Percentiles rank a stretch among this genome's conserved stretches.
These are phyloP conservation scores for Eutrema salsugineum DNA, from an alignment of 441 rosid species.

Conservation along the genomic window DNA sequence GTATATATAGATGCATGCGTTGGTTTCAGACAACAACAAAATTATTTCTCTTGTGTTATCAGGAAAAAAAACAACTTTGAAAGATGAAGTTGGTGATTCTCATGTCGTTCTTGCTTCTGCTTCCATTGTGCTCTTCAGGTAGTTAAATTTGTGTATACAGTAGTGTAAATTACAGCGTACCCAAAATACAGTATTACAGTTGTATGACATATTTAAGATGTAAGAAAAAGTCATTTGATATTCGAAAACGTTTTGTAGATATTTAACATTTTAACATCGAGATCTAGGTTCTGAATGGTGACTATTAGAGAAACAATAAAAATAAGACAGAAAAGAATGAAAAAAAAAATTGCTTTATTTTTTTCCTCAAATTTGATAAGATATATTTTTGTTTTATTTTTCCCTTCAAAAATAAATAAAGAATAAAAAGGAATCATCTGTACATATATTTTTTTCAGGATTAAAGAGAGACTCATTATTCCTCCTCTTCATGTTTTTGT, in stretches of 20 bases:
- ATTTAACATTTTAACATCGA: not conserved
- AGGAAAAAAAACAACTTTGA: not conserved
- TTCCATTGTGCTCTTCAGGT: constrained; percentile 7
- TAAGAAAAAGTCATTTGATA: not conserved
- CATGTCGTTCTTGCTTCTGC: constrained; percentile 3
- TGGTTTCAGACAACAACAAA: not conserved
- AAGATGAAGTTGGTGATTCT: constrained; percentile 5
- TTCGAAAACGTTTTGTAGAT: not conserved
- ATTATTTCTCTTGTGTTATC: not conserved
- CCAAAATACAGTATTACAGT: not conserved
- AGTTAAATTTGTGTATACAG: not conserved
- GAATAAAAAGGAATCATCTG: too few species aligned
- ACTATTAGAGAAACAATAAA: too few species aligned
- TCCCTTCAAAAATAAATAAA: too few species aligned
- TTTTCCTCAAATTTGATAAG: too few species aligned
- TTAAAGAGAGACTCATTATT: too few species aligned
- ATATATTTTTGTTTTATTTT: too few species aligned
- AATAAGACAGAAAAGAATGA: too few species aligned
- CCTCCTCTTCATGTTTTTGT: too few species aligned
- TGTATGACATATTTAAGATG: not conserved
- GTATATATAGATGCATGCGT: not conserved
- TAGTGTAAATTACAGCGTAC: not conserved
- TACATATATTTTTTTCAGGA: too few species aligned
- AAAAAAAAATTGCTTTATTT: too few species aligned
- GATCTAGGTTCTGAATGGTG: too few species aligned